phyloP scores from a whole-genome alignment of 306 rosid species.

The Fragaria iinumae region DNA sequence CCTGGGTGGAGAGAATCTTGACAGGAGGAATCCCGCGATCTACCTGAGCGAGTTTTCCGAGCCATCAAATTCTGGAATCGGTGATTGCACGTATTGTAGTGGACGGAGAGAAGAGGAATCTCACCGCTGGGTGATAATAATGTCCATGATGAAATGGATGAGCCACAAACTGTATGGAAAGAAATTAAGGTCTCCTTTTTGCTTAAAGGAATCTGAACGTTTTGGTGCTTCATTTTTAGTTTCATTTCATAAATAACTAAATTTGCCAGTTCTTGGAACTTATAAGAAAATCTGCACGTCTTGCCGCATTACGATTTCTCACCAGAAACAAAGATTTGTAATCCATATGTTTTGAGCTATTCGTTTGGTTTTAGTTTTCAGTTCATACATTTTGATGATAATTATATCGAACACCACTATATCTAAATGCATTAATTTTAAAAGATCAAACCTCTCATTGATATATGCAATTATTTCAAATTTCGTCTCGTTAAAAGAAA shows the following conservation, averaged over 20 bases:
- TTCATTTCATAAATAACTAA: background rate
- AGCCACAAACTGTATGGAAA: too few relatives aligned
- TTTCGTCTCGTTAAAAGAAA: too few relatives aligned
- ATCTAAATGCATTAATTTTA: too few relatives aligned
- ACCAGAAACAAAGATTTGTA: background rate
- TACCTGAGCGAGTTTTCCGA: background rate
- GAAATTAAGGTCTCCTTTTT: background rate
- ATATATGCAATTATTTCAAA: too few relatives aligned
- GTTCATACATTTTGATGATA: too few relatives aligned
- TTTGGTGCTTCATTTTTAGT: background rate
- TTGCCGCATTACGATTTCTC: background rate
- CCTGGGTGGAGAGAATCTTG: slow-evolving; percentile 23
- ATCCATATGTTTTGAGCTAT: too few relatives aligned
- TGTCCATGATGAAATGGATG: too few relatives aligned
- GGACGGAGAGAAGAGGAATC: slow-evolving; percentile 33
- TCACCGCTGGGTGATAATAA: slow-evolving; percentile 19
- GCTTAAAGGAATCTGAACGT: slow-evolving; percentile 8
- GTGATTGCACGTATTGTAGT: slow-evolving; percentile 25
- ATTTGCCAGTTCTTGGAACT: background rate
- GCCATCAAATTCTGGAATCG: slow-evolving; percentile 30
- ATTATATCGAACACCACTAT: too few relatives aligned
- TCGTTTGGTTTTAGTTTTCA: too few relatives aligned
- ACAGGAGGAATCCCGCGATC: slow-evolving; percentile 24
- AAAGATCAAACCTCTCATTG: too few relatives aligned
- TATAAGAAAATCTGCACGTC: background rate